Conservation (phyloP, 805 yeast species). For the Saccharomycopsis microspora region DNA sequence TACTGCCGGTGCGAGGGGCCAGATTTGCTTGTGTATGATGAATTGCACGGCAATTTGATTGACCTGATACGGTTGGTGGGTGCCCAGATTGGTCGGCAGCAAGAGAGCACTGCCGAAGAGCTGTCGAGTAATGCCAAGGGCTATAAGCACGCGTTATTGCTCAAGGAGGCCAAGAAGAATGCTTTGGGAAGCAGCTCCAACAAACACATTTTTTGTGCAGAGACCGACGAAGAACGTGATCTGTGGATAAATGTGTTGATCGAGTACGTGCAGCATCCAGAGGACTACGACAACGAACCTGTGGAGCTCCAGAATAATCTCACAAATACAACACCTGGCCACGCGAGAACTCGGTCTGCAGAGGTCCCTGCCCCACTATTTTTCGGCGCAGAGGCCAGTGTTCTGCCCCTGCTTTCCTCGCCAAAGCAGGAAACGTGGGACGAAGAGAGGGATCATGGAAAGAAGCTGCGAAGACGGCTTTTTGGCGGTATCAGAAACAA, state of each 20-base stretch:
- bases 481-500: constrained; percentile 17
- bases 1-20: constrained; percentile 60
- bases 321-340: background rate
- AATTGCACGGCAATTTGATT: constrained; percentile 39
- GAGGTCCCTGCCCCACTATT: constrained; percentile 3
- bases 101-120: constrained; percentile 24
- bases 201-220: constrained; percentile 66
- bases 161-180: constrained; percentile 33
- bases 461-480: constrained; percentile 12
- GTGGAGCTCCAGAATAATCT: constrained; percentile 4
- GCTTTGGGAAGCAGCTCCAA: constrained; percentile 22
- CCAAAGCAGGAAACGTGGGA: constrained; percentile 6
- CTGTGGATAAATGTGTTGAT: constrained; percentile 48
- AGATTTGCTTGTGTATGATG: constrained; percentile 42
- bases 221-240: constrained; percentile 66
- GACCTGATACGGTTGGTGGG: constrained; percentile 41
- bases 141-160: constrained; percentile 49
- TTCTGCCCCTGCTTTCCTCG: constrained; percentile 1
- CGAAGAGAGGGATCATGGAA: constrained; percentile 6
- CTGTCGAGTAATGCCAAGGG: constrained; percentile 24
- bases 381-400: background rate
- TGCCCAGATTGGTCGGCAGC: constrained; percentile 47
- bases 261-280: constrained; percentile 19
- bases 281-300: constrained; percentile 5
- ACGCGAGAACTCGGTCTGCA: background rate